A percentile compares a stretch with the other conserved stretches of the same genome.
Conservation (phyloP, 176 grass and related monocot species). For the Zoysia pacifica region DNA sequence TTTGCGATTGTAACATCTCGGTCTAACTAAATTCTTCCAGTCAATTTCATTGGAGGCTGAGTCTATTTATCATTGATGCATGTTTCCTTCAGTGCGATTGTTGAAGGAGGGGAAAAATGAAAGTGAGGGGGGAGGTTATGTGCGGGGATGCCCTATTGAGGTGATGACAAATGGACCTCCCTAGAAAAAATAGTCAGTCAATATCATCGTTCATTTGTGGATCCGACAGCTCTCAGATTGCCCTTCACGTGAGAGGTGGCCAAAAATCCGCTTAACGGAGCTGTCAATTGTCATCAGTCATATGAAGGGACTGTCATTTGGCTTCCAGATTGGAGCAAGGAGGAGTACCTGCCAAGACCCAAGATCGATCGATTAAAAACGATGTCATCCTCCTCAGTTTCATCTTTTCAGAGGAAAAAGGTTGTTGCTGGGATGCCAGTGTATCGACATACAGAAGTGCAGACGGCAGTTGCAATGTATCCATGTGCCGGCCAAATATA, state of each 20-base stretch:
- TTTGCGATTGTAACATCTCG: too few species aligned
- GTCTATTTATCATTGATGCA: background rate
- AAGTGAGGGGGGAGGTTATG: too few species aligned
- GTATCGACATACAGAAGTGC: background rate
- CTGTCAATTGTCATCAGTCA: background rate
- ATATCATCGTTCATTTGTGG: too few species aligned
- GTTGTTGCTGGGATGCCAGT: background rate
- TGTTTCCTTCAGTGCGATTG: background rate
- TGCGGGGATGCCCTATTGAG: too few species aligned
- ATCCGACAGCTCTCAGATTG: too few species aligned
- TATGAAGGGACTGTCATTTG: slow-evolving; percentile 4
- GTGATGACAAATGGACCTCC: too few species aligned
- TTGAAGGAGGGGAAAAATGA: background rate
- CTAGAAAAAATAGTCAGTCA: too few species aligned
- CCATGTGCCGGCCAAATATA: slow-evolving; percentile 18
- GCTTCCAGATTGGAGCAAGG: background rate
- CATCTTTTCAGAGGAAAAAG: background rate
- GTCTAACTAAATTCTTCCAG: background rate
- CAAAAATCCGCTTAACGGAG: too few species aligned
- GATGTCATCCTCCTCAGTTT: background rate
- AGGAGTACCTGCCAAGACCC: background rate
- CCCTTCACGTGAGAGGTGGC: too few species aligned
- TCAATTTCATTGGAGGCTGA: background rate
- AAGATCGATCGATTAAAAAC: background rate
- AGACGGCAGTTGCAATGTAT: slow-evolving; percentile 8